phyloP scores from a whole-genome alignment of 1,284 basidiomycete genomes.

The Ganoderma lingzhi region DNA sequence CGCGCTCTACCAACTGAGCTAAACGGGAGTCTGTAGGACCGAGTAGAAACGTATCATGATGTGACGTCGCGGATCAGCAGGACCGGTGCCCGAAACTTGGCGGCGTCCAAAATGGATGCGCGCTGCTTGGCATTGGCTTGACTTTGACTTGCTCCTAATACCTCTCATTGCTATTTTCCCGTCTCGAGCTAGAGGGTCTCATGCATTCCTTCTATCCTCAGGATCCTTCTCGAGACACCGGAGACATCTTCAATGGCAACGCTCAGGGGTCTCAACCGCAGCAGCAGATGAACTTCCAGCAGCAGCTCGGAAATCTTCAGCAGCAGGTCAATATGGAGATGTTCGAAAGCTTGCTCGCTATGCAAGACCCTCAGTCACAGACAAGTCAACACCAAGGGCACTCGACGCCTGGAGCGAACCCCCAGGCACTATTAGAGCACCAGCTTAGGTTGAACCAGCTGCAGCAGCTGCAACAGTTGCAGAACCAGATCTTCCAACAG shows the following conservation, averaged over 20 bases:
- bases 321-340: constrained; percentile 54
- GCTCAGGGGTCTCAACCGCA: constrained; percentile 31
- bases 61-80: background rate
- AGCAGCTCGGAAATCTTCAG: constrained; percentile 38
- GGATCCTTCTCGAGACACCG: constrained; percentile 32
- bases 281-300: constrained; percentile 33
- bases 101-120: constrained; percentile 5
- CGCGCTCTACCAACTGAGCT: constrained; percentile 63
- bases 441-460: constrained; percentile 78
- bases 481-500: constrained; percentile 85
- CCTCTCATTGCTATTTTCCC: constrained; percentile 28
- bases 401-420: constrained; percentile 39
- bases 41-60: background rate
- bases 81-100: constrained; percentile 10
- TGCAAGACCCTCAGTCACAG: constrained; percentile 41
- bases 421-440: constrained; percentile 59
- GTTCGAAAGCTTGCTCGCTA: constrained; percentile 56
- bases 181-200: constrained; percentile 51
- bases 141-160: constrained; percentile 9
- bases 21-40: constrained; percentile 39
- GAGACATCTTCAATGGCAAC: constrained; percentile 32
- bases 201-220: constrained; percentile 52
- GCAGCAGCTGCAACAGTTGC: constrained; percentile 80
- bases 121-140: constrained; percentile 6
- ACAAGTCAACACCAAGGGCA: constrained; percentile 28